A percentile compares a stretch with the other conserved stretches of the same genome.
These are phyloP conservation scores for Trichoderma lentiforme DNA, from an alignment of 2,329 filamentous ascomycete species.

Conservation along the genomic window DNA sequence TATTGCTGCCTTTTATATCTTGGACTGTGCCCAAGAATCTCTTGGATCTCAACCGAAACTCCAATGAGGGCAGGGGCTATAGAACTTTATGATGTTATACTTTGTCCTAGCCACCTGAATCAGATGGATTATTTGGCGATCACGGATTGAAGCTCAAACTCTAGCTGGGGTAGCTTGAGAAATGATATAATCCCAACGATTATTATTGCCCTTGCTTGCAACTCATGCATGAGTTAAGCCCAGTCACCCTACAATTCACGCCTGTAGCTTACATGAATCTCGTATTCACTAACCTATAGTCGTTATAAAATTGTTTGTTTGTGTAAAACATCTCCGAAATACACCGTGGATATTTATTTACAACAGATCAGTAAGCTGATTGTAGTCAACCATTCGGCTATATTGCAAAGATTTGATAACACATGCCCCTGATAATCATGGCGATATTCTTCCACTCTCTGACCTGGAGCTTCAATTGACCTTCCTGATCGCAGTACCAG, in stretches of 20 bases:
- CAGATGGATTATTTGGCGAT: not conserved
- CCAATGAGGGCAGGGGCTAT: not conserved
- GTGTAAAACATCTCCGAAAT: not conserved
- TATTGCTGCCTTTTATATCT: not conserved
- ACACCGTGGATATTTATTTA: not conserved
- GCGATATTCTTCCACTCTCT: not conserved
- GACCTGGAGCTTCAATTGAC: not conserved
- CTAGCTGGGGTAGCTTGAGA: not conserved
- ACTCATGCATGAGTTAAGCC: not conserved
- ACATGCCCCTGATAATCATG: not conserved
- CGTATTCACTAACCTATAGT: not conserved
- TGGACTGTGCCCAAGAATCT: not conserved
- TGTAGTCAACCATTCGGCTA: not conserved
- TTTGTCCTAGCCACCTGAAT: not conserved
- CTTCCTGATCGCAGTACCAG: not conserved
- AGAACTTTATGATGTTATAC: not conserved
- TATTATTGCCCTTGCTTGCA: not conserved
- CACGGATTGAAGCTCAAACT: not conserved
- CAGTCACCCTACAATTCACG: not conserved
- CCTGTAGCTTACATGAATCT: not conserved
- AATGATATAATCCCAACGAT: not conserved
- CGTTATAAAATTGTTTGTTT: not conserved
- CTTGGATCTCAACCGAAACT: not conserved
- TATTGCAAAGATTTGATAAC: not conserved
- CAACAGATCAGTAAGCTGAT: not conserved